Percentiles rank a stretch among this genome's conserved stretches.
phyloP scores from a whole-genome alignment of 2,329 filamentous ascomycete species.

The Alternaria longipes region DNA sequence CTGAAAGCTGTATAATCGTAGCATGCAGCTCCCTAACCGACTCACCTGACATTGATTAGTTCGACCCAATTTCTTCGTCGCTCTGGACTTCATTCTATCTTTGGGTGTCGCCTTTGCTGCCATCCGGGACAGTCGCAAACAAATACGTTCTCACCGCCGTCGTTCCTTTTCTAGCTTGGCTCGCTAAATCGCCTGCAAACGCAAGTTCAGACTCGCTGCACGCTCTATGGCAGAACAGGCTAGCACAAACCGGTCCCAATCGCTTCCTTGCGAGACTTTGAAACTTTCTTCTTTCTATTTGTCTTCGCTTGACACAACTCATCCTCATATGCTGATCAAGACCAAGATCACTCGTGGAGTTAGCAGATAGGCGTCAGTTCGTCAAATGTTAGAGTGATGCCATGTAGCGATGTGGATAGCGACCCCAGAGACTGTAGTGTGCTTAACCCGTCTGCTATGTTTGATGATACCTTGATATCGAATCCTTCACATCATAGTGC shows the following conservation, averaged over 20 bases:
- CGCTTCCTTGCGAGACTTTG: background rate
- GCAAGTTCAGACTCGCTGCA: constrained; percentile 1
- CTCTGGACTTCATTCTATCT: background rate
- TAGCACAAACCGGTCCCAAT: background rate
- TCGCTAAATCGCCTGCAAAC: constrained; percentile 4
- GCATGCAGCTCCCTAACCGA: background rate
- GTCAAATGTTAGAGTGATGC: no score
- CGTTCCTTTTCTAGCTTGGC: background rate
- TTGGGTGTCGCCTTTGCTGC: background rate
- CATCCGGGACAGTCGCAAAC: background rate
- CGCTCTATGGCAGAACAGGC: background rate
- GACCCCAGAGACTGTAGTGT: no score
- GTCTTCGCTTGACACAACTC: background rate
- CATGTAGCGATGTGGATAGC: no score
- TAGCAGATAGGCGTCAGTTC: no score
- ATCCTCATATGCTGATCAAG: no score
- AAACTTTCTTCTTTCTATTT: background rate
- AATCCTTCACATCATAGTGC: background rate
- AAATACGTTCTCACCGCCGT: background rate
- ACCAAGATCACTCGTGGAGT: no score
- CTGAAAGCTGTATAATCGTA: background rate
- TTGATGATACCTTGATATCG: no score
- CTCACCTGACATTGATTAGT: background rate
- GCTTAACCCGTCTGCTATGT: no score
- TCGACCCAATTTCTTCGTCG: background rate